A percentile compares a stretch with the other conserved stretches of the same genome.
Conservation (phyloP, 176 grass and related monocot genomes). For the Echinochloa phyllopogon region DNA sequence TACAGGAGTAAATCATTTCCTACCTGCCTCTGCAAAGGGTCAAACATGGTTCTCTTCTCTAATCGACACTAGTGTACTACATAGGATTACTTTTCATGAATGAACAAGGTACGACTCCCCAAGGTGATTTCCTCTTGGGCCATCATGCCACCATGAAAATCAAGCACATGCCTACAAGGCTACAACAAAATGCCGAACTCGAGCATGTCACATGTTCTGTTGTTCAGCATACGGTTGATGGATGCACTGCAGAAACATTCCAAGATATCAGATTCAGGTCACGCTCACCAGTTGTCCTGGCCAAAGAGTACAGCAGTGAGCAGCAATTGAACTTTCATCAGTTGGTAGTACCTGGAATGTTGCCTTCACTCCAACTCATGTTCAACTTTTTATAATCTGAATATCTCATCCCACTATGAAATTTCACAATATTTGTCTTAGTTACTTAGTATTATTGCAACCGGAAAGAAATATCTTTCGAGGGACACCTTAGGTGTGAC, state of each 20-base stretch:
- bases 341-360: neutral
- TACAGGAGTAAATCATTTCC: neutral
- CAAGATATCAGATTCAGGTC: slow-evolving; percentile 9
- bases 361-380: neutral
- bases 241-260: neutral
- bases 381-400: neutral
- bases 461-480: neutral
- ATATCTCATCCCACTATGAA: neutral
- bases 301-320: neutral
- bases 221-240: neutral
- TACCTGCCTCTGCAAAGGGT: neutral
- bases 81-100: neutral
- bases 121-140: neutral
- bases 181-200: neutral
- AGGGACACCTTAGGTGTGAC: neutral
- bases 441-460: neutral
- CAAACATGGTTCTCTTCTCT: neutral
- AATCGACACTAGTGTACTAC: neutral
- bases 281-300: slow-evolving; percentile 5
- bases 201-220: neutral
- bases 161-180: neutral
- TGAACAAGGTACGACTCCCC: neutral
- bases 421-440: neutral
- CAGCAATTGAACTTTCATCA: neutral
- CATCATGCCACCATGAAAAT: neutral